Conservation (phyloP, 108 stramenopile genomes). For the Epithemia pelagica region DNA sequence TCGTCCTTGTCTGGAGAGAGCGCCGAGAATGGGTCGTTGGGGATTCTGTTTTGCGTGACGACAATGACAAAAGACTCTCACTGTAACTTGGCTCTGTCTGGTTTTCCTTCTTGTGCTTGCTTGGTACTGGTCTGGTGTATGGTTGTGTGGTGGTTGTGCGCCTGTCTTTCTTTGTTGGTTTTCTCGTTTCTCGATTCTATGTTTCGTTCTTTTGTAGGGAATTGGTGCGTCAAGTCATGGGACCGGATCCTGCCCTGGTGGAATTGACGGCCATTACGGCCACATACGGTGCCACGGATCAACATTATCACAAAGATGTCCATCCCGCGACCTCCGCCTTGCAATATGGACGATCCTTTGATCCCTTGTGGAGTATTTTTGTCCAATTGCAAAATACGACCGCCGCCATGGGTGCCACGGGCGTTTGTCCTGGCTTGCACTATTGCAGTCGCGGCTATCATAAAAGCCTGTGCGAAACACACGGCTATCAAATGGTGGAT, state of each 20-base stretch:
- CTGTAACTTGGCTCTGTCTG: too few relatives aligned
- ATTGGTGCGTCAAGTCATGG: constrained; percentile 38
- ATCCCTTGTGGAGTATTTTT: constrained; percentile 29
- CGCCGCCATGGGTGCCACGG: constrained; percentile 42
- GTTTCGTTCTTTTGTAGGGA: not conserved
- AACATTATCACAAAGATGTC: constrained; percentile 45
- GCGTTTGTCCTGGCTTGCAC: constrained; percentile 54
- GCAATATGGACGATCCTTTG: constrained; percentile 38
- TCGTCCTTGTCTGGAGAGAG: too few relatives aligned
- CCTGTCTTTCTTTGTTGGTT: too few relatives aligned
- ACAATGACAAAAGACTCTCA: too few relatives aligned
- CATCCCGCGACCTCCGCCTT: constrained; percentile 20
- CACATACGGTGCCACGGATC: constrained; percentile 42
- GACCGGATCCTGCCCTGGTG: constrained; percentile 54
- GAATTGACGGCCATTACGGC: constrained; percentile 59
- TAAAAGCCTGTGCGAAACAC: constrained; percentile 12
- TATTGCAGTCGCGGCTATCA: constrained; percentile 24
- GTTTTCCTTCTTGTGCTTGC: too few relatives aligned
- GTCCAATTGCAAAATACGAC: constrained; percentile 48
- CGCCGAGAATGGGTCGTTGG: not conserved
- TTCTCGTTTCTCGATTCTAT: not conserved
- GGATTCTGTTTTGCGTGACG: too few relatives aligned
- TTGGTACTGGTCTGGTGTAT: too few relatives aligned
- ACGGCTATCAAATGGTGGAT: constrained; percentile 12
- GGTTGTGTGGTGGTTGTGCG: too few relatives aligned